Evolutionary conservation across 306 rosid genomes (phyloP).

Genomic region (Alnus glutinosa): DNA sequence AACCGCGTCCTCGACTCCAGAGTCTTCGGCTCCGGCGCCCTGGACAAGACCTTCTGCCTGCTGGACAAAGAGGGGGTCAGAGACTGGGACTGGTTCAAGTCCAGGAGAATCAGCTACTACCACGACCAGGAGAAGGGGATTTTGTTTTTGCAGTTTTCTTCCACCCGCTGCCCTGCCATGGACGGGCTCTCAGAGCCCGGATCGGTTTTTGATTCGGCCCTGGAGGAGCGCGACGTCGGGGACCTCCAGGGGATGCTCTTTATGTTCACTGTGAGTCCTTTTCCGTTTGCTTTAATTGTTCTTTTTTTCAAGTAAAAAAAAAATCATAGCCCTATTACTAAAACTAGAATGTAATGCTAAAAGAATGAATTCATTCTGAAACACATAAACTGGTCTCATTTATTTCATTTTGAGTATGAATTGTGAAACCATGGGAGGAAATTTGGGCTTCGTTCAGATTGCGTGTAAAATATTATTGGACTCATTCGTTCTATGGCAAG

Average conservation of each 20-base stretch:
- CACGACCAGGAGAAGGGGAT: slow-evolving; percentile 65
- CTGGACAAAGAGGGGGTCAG: slow-evolving; percentile 53
- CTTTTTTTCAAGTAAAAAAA: background rate
- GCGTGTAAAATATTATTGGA: background rate
- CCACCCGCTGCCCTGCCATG: slow-evolving; percentile 34
- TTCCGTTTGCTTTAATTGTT: background rate
- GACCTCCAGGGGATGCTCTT: slow-evolving; percentile 86
- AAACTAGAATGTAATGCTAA: no score
- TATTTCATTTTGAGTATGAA: background rate
- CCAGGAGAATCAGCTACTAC: slow-evolving; percentile 67
- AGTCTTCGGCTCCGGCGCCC: slow-evolving; percentile 73
- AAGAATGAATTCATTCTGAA: background rate
- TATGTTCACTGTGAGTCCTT: slow-evolving; percentile 83
- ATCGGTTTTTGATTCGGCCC: slow-evolving; percentile 50
- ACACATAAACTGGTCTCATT: background rate
- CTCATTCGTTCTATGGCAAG: background rate
- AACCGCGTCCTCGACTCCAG: slow-evolving; percentile 78
- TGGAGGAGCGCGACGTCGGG: slow-evolving; percentile 64
- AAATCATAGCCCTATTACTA: no score
- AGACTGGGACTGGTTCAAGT: slow-evolving; percentile 60
- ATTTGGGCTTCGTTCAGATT: background rate
- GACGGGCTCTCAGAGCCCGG: slow-evolving; percentile 31
- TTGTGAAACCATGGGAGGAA: background rate
- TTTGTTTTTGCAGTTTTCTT: slow-evolving; percentile 59
- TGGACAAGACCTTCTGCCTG: slow-evolving; percentile 44